Base-by-base conservation (phyloP, 2,329 filamentous ascomycete species). In the Aspergillus pseudoviridinutans region DNA sequence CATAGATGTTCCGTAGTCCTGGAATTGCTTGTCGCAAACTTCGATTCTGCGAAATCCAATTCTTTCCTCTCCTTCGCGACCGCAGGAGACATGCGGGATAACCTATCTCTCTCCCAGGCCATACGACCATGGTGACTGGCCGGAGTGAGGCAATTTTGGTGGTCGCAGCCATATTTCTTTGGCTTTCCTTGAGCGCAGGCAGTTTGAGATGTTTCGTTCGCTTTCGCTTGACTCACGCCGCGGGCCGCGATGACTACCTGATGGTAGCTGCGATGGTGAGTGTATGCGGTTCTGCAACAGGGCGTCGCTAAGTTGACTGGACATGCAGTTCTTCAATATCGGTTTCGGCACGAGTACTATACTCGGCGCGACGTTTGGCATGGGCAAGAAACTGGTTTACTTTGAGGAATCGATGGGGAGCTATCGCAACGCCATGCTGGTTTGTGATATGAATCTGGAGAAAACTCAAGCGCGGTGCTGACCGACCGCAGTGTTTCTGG, bases 401-500 rank as follows among this genome's bases (percentile, higher is more conserved):
- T 60, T 71, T 60, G 29, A 5, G 66, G 66, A 7, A 5, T 70
- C 70, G 66, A 55, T 58, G 63, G 64, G 56, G 38, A 55, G 22
- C 17, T 3, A 1, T 27, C 12, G 4, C 9, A 17, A 12, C 1
- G n/a, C 20, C 22, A 41, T 35, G 49, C 49, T 54, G n/a, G 50
- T 10, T 14, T 8, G 42, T 24, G 42, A 12, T 22, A 4, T 24
- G 42, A 22, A 12, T 12, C 10, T 17, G 32, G n/a, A n/a, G n/a
- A 4, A 5, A 5, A 7, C 4, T 5, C 32, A 17, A n/a, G 32
- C 32, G 17, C 32, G 7, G 5, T 17, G 6, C 32, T 17, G 6
- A 38, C 14, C 4, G 32, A 17, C 4, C 12, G 12, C 17, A 67
- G 61, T 71, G 63, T 57, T 83, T 79, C 79, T 83, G 78, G 69